Evolutionary conservation across 1,284 basidiomycete species (phyloP), one percentile per base, ranked within the genome.

Genomic region (Wallemia ichthyophaga): DNA sequence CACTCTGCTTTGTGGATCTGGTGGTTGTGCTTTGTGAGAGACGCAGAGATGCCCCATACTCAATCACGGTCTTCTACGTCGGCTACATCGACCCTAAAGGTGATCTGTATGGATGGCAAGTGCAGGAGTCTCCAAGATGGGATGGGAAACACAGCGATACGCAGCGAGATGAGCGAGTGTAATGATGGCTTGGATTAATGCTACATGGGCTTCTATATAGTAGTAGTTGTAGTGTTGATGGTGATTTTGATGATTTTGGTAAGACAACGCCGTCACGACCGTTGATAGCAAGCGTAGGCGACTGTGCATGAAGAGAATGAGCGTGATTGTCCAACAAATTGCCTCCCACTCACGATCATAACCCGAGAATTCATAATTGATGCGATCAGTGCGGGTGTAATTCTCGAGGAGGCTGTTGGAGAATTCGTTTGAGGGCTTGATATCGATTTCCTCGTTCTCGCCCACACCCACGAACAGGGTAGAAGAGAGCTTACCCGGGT

Each of bases 311-410:
- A n/a, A 31, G 7, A 31, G 7, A 3, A 19, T 48, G 3, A 48
- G 37, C 9, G 5, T 48, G 37, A 11, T 15, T 5, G n/a, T 5
- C 9, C n/a, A 11, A 17, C 3, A 48, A 48, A 21, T 3, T 5
- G n/a, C 3, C 7, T 69, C n/a, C n/a, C 37, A 96, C 32, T 89
- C 85, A 62, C 96, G 75, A 70, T 92, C 86, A 70, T 96, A 98
- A 58, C 84, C 86, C 59, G 85, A 85, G 68, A 96, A 91, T 70
- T 94, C 89, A 74, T 98, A 98, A 67, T 92, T 85, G 70, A 98
- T 98, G 69, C 94, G 85, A 73, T 96, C 92, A 60, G 85, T 92
- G 64, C 89, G 76, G 65, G 68, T 69, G 65, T 74, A 76, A 32
- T 64, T 66, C 63, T 63, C 63, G 64, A 71, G 19, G 65, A 69